Evolutionary conservation across 768 basidiomycete species (phyloP).

Genomic region (Pleurotus salmoneostramineus): DNA sequence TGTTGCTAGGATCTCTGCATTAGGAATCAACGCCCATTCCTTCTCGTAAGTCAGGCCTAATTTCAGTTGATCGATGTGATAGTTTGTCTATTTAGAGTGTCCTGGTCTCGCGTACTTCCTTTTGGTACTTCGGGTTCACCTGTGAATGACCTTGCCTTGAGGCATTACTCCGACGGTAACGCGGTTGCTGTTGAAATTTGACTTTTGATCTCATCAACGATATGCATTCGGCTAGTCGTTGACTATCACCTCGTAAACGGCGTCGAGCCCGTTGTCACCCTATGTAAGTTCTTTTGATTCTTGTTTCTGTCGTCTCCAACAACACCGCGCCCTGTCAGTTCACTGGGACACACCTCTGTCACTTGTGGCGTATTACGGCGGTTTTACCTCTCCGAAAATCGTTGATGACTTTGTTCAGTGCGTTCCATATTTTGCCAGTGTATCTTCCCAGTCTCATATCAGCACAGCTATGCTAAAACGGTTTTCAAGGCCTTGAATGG

Average conservation of each 20-base stretch:
- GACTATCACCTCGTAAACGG: conserved; percentile 37
- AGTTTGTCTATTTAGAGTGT: conserved; percentile 26
- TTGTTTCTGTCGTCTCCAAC: neutral
- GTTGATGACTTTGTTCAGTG: conserved; percentile 47
- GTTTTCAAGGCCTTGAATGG: conserved; percentile 47
- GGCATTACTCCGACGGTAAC: conserved; percentile 41
- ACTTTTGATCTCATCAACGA: neutral
- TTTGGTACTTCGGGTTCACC: conserved; percentile 47
- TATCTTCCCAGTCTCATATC: neutral
- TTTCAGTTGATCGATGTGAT: neutral
- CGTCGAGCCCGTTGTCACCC: conserved; percentile 43
- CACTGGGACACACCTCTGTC: conserved; percentile 49
- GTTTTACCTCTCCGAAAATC: conserved; percentile 40
- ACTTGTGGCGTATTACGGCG: conserved; percentile 44
- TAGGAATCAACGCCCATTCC: conserved; percentile 50
- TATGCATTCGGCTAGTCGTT: conserved; percentile 26
- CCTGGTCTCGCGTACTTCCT: conserved; percentile 49
- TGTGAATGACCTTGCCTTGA: conserved; percentile 40
- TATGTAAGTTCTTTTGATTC: conserved; percentile 32
- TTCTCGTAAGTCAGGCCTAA: conserved; percentile 35
- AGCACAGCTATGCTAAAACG: conserved; percentile 39
- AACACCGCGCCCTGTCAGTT: conserved; percentile 20
- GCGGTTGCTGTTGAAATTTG: neutral
- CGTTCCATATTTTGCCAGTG: neutral
- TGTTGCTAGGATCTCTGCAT: conserved; percentile 41